Conservation (phyloP, 495 filamentous ascomycete species). For the Acidiella bohemica region DNA sequence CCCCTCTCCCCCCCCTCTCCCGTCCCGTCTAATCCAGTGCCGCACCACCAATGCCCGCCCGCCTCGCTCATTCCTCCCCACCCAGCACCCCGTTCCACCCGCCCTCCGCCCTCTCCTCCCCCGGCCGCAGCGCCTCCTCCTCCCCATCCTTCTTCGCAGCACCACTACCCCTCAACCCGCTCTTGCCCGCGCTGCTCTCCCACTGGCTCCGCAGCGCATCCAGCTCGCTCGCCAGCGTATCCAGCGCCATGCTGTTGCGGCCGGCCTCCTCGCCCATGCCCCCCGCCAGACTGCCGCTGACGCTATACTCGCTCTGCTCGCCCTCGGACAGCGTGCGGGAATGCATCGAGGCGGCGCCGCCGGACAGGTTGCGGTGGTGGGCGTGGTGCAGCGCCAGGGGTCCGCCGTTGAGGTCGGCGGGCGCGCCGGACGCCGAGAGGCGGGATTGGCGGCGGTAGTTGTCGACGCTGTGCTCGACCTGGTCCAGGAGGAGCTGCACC, state of each 20-base stretch:
- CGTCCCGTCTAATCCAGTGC: too few relatives aligned
- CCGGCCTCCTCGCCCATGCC: constrained; percentile 30
- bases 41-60: too few relatives aligned
- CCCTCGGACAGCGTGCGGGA: constrained; percentile 6
- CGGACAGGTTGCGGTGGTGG: constrained; percentile 28
- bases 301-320: constrained; percentile 8
- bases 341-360: constrained; percentile 19
- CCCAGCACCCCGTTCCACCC: too few relatives aligned
- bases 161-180: too few relatives aligned
- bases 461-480: constrained; percentile 84
- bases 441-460: constrained; percentile 79
- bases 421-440: constrained; percentile 18
- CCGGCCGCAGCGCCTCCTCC: too few relatives aligned
- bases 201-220: constrained; percentile 32
- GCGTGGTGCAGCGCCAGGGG: constrained; percentile 5
- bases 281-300: neutral
- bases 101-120: too few relatives aligned
- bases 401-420: constrained; percentile 27
- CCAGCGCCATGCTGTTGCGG: constrained; percentile 73
- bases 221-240: constrained; percentile 81
- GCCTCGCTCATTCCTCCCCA: too few relatives aligned
- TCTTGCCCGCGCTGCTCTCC: too few relatives aligned
- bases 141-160: too few relatives aligned
- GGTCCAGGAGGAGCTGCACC: constrained; percentile 82
- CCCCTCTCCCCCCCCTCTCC: too few relatives aligned